These are phyloP conservation scores for Mucor ambiguus DNA, from an alignment of 371 early-diverging fungal genomes.

Conservation along the genomic window DNA sequence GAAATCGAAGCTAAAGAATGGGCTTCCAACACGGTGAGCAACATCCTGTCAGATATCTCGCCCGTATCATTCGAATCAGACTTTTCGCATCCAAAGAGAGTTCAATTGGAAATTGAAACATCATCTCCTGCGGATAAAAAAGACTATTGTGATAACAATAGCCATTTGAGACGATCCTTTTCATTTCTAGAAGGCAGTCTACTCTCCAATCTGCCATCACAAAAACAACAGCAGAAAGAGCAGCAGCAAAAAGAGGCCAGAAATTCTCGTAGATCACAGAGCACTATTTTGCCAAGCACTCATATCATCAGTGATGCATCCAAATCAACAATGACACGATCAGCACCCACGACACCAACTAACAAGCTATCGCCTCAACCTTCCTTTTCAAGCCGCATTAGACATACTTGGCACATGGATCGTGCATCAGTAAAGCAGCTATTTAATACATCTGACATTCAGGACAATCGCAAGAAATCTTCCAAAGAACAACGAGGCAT, in stretches of 20 bases:
- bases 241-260: neutral
- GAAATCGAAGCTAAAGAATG: constrained; percentile 42
- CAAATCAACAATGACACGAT: constrained; percentile 6
- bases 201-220: constrained; percentile 8
- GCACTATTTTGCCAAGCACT: constrained; percentile 16
- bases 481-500: constrained; percentile 20
- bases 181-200: constrained; percentile 37
- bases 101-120: neutral
- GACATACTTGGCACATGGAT: constrained; percentile 23
- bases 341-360: constrained; percentile 9
- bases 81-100: neutral
- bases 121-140: neutral
- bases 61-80: constrained; percentile 36
- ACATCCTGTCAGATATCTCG: constrained; percentile 28
- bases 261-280: constrained; percentile 21
- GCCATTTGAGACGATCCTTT: constrained; percentile 29
- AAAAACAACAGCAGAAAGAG: neutral
- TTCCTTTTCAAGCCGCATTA: constrained; percentile 23
- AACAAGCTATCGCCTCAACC: constrained; percentile 8
- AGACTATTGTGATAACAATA: constrained; percentile 1
- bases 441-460: constrained; percentile 12
- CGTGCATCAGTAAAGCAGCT: constrained; percentile 12
- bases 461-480: constrained; percentile 16
- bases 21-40: constrained; percentile 36
- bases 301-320: neutral